These are phyloP conservation scores for Raphanus raphanistrum DNA, from an alignment of 345 rosid genomes.

Conservation along the genomic window DNA sequence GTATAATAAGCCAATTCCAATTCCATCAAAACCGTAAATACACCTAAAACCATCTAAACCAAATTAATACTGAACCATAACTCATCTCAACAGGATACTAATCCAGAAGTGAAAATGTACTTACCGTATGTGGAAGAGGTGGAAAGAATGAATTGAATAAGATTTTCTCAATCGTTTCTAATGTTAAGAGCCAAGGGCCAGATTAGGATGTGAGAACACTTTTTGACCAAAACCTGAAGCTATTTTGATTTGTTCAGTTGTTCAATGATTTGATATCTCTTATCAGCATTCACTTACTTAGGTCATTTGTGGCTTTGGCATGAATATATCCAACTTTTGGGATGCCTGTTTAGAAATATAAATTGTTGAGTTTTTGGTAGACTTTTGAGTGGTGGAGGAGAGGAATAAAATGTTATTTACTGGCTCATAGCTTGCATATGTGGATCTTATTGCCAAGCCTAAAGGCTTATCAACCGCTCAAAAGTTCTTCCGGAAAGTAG, in stretches of 20 bases:
- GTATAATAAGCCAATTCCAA: not conserved
- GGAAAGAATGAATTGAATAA: not conserved
- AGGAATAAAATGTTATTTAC: not conserved
- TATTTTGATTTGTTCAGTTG: not conserved
- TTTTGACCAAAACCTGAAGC: too few species aligned
- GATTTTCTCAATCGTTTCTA: not conserved
- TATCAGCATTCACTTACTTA: not conserved
- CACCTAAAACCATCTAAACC: not conserved
- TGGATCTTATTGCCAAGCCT: not conserved
- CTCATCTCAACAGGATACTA: not conserved
- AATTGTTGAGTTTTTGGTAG: not conserved
- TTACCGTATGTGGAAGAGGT: not conserved
- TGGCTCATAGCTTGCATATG: not conserved
- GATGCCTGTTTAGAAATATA: not conserved
- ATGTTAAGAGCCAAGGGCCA: too few species aligned
- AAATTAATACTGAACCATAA: not conserved
- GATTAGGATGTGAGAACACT: too few species aligned
- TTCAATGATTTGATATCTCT: not conserved
- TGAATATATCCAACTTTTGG: not conserved
- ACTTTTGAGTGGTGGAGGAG: not conserved
- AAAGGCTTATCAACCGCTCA: not conserved
- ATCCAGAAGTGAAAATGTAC: too few species aligned
- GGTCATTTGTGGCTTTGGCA: not conserved
- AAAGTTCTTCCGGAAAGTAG: not conserved
- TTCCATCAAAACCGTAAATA: not conserved